Percentiles rank a stretch among this genome's conserved stretches.
These are phyloP conservation scores for Quercus mongolica DNA, from an alignment of 306 rosid species.

Conservation along the genomic window DNA sequence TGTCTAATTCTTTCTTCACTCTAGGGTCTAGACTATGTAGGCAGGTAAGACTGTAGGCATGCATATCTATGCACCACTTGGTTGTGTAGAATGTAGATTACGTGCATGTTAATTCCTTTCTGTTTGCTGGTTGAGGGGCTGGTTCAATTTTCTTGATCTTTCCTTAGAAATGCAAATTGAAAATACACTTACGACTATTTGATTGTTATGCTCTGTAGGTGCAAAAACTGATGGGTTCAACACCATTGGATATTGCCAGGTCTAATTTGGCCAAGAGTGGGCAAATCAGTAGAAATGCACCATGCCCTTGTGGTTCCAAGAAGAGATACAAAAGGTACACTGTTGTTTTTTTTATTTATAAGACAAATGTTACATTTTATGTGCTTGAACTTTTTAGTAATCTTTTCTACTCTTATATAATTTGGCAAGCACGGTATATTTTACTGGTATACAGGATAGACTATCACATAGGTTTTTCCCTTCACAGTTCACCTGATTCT, in stretches of 20 bases:
- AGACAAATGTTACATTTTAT: constrained; percentile 55
- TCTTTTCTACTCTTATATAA: too few relatives aligned
- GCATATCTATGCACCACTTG: not conserved
- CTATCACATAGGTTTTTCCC: not conserved
- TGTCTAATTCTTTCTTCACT: constrained; percentile 8
- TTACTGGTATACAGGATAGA: not conserved
- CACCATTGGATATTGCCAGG: constrained; percentile 71
- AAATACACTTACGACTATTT: not conserved
- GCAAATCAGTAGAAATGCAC: constrained; percentile 84
- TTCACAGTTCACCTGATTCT: not conserved
- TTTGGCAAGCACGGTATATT: not conserved
- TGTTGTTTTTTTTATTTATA: too few relatives aligned
- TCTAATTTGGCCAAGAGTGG: constrained; percentile 86
- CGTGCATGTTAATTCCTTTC: not conserved
- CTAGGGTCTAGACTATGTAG: not conserved
- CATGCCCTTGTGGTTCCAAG: constrained; percentile 93
- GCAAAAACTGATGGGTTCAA: constrained; percentile 80
- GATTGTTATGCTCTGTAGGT: constrained; percentile 41
- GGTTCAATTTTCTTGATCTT: constrained; percentile 1
- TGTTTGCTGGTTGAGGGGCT: constrained; percentile 1
- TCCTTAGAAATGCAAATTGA: not conserved
- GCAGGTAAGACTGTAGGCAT: not conserved
- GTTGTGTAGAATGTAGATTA: constrained; percentile 1
- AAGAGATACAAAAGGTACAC: constrained; percentile 86
- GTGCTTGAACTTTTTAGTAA: too few relatives aligned